Base-by-base conservation (phyloP, 495 filamentous ascomycete species). In the Xylaria castorea region DNA sequence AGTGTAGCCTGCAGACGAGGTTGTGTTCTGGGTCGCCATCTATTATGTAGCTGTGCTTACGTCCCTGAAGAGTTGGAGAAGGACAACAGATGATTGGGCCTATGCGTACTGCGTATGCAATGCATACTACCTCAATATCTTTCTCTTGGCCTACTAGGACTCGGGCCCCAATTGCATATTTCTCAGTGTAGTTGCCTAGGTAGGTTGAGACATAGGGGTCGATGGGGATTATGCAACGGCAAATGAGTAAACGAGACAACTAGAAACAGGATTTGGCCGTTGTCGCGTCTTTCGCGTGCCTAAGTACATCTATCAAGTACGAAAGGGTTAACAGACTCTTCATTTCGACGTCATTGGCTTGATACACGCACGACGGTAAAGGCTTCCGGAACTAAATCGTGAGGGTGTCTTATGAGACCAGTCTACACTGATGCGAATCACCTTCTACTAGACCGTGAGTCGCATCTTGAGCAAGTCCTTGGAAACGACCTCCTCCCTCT, bases 381-480 rank as follows among this genome's bases (percentile, higher is more conserved):
- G n/a, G n/a, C n/a, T n/a, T n/a, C n/a, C n/a, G n/a, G n/a, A n/a
- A n/a, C n/a, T n/a, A n/a, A n/a, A n/a, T n/a, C n/a, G n/a, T n/a
- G n/a, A n/a, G n/a, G n/a, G n/a, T n/a, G n/a, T n/a, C n/a, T n/a
- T n/a, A n/a, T n/a, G n/a, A n/a, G n/a, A n/a, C n/a, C n/a, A 5
- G 5, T 48, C 5, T 16, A 2, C 46, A n/a, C 46, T 55, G 51
- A 30, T 55, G 11, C 25, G 25, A 42, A 9, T 42, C 38, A 14
- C 5, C 36, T 18, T 18, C 34, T 8, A 32, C 32, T 72, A 75
- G 25, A 80, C 57, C 0, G 75, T 75, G 76, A 86, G 71, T 42
- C 77, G 81, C 53, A 86, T 68, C 73, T 84, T 87, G 40, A 88
- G 72, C 57, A 81, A 75, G 60, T 88, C 81, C 36, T 75, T 75